Evolutionary conservation across 495 filamentous ascomycete genomes (phyloP), one percentile per base, ranked within the genome.

Genomic region (Aspergillus cavernicola): DNA sequence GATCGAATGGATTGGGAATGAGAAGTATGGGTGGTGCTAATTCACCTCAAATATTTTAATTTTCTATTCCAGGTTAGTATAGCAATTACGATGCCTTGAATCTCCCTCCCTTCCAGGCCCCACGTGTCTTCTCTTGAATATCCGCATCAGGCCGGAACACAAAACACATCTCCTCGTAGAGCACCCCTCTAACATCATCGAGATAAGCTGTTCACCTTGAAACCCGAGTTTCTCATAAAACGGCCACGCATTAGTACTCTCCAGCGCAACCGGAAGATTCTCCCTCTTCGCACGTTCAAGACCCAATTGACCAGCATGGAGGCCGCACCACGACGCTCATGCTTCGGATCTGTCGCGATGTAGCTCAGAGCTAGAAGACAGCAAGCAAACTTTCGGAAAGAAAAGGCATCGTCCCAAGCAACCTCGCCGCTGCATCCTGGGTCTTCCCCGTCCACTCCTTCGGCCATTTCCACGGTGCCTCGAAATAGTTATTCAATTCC

Each of bases 21-120:
- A 52, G 28, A 52, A 52, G 37, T 52, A 52, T 24, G 37, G 15
- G 9, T 52, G 49, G 49, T 52, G 49, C 12, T 52, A 22, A 40
- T 28, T 28, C 4, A 4, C 24, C 9, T 4, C 24, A 9, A 4
- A 28, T 28, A 28, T 9, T 28, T 9, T 28, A 28, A 9, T 28
- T 4, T 28, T 9, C 24, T 28, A 28, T 9, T 9, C 9, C 24
- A 28, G n/a, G n/a, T n/a, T n/a, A n/a, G n/a, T n/a, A n/a, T n/a
- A n/a, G n/a, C n/a, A n/a, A n/a, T n/a, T n/a, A n/a, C n/a, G n/a
- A n/a, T n/a, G n/a, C n/a, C n/a, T n/a, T n/a, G n/a, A n/a, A n/a
- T n/a, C n/a, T n/a, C n/a, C n/a, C n/a, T n/a, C n/a, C n/a, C n/a
- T n/a, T n/a, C n/a, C n/a, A n/a, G n/a, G n/a, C n/a, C n/a, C n/a